Percentiles rank a stretch among this genome's conserved stretches.
phyloP scores from a whole-genome alignment of 2,329 filamentous ascomycete species.

The Microsporum audouinii region DNA sequence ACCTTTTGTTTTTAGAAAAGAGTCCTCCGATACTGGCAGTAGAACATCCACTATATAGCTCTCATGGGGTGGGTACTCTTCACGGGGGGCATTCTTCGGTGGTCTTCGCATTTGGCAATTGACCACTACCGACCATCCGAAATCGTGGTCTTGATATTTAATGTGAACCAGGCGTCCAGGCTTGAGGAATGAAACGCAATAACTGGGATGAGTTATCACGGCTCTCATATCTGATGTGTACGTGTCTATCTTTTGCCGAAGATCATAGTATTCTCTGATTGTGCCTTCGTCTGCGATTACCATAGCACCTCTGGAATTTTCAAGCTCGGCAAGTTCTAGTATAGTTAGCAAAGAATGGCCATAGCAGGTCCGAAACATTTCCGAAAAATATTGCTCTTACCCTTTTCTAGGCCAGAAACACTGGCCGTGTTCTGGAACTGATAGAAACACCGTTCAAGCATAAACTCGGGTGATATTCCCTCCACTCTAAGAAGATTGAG shows the following conservation, averaged over 20 bases:
- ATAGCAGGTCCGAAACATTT: background rate
- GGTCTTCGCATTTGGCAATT: conserved; percentile 57
- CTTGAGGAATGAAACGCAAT: conserved; percentile 75
- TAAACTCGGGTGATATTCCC: conserved; percentile 95
- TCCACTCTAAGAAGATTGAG: conserved; percentile 94
- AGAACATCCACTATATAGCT: conserved; percentile 74
- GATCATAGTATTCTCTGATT: conserved; percentile 87
- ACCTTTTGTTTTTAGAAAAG: conserved; percentile 46
- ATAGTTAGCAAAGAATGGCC: conserved; percentile 18
- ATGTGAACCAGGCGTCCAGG: conserved; percentile 79
- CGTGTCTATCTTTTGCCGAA: conserved; percentile 69
- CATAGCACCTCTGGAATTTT: conserved; percentile 61
- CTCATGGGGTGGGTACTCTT: conserved; percentile 62
- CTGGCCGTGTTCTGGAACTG: conserved; percentile 95
- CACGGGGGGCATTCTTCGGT: conserved; percentile 52
- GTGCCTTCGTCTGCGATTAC: conserved; percentile 74
- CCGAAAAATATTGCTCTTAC: conserved; percentile 21
- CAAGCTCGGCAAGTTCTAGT: conserved; percentile 62
- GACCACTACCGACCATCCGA: conserved; percentile 87
- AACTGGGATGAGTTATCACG: conserved; percentile 83
- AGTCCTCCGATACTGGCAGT: conserved; percentile 48
- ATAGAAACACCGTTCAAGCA: conserved; percentile 97
- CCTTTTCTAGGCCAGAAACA: conserved; percentile 68
- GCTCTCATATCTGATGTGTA: conserved; percentile 82
- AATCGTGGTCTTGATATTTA: conserved; percentile 68